phyloP scores from a whole-genome alignment of 139 green algal genomes.

The Asterochloris erici region DNA sequence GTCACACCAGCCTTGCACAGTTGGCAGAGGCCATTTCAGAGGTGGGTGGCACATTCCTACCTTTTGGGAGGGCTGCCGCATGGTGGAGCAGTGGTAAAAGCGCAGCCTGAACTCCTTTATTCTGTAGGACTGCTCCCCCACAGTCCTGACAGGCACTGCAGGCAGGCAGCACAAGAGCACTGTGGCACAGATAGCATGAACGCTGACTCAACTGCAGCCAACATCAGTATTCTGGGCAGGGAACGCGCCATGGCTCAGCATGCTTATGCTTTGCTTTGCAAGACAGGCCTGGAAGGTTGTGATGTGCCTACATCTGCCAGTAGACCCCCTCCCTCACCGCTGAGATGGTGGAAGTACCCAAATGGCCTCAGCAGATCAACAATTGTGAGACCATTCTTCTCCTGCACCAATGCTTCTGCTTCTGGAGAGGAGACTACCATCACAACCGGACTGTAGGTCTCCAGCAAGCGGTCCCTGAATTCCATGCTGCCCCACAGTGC shows the following conservation, averaged over 20 bases:
- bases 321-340: constrained; percentile 41
- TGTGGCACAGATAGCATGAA: too few relatives aligned
- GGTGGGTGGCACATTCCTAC: too few relatives aligned
- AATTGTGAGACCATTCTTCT: constrained; percentile 62
- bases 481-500: constrained; percentile 4
- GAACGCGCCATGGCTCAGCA: not conserved
- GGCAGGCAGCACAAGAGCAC: not conserved
- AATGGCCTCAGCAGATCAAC: constrained; percentile 74
- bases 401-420: constrained; percentile 43
- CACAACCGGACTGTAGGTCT: constrained; percentile 50
- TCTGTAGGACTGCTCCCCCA: constrained; percentile 67
- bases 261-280: not conserved
- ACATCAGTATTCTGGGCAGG: not conserved
- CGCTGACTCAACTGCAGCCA: not conserved
- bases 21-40: too few relatives aligned
- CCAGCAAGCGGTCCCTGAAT: constrained; percentile 33
- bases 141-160: constrained; percentile 51
- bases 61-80: constrained; percentile 26
- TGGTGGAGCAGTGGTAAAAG: constrained; percentile 50
- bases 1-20: too few relatives aligned
- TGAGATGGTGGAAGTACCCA: constrained; percentile 61
- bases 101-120: constrained; percentile 71
- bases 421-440: constrained; percentile 56
- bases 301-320: not conserved
- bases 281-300: too few relatives aligned